A percentile compares a stretch with the other conserved stretches of the same genome.
phyloP scores from a whole-genome alignment of 2,329 filamentous ascomycete genomes.

The Epichloe bromicola region DNA sequence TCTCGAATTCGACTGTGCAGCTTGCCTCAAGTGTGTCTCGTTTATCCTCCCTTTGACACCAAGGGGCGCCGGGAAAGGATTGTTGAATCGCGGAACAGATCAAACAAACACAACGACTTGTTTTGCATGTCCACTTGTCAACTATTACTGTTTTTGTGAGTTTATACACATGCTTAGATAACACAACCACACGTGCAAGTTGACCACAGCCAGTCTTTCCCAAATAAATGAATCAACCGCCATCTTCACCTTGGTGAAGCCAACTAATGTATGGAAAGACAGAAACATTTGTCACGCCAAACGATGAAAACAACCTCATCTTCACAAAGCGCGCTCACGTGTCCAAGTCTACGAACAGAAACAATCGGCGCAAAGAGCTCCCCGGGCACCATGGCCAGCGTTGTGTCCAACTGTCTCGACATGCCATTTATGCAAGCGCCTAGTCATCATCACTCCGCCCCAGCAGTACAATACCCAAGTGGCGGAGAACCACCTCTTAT shows the following conservation, averaged over 20 bases:
- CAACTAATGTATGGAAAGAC: too few species aligned
- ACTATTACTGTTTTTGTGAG: not conserved
- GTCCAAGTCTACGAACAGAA: not conserved
- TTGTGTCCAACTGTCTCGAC: slow-evolving; percentile 6
- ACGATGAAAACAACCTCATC: too few species aligned
- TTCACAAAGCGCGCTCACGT: not conserved
- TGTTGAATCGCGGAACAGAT: not conserved
- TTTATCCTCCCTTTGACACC: not conserved
- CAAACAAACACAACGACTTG: not conserved
- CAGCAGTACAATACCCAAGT: slow-evolving; percentile 7
- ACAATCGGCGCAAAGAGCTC: not conserved
- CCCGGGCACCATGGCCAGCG: slow-evolving; percentile 5
- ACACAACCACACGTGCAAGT: too few species aligned
- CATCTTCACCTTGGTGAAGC: too few species aligned
- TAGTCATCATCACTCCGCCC: slow-evolving; percentile 2
- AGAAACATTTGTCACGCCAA: too few species aligned
- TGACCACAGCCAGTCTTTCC: too few species aligned
- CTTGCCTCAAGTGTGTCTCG: not conserved
- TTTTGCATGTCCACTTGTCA: too few species aligned
- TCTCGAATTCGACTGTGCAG: not conserved
- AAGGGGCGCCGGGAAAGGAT: not conserved
- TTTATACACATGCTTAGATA: too few species aligned
- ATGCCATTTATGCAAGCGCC: slow-evolving; percentile 7
- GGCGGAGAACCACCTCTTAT: slow-evolving; percentile 8
- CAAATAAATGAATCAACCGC: too few species aligned